Evolutionary conservation across 2,329 filamentous ascomycete genomes (phyloP).

Genomic region (Pseudogymnoascus destructans): DNA sequence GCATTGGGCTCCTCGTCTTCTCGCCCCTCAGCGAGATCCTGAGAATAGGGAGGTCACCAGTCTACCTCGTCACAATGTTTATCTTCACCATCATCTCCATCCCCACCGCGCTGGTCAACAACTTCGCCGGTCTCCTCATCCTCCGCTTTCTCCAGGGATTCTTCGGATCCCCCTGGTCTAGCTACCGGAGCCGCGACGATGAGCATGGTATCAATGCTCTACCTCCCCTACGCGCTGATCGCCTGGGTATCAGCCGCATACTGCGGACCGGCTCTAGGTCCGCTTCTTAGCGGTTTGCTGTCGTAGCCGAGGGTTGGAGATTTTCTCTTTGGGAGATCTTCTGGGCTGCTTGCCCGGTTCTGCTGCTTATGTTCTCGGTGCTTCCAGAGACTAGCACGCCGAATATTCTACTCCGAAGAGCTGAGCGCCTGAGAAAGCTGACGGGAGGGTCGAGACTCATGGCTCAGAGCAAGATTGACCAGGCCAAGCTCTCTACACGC

Average conservation of each 20-base stretch:
- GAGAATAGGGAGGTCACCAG: slow-evolving; percentile 50
- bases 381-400: slow-evolving; percentile 50
- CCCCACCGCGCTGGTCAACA: slow-evolving; percentile 48
- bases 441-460: slow-evolving; percentile 44
- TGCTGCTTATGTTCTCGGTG: slow-evolving; percentile 47
- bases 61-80: slow-evolving; percentile 55
- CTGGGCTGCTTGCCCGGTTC: slow-evolving; percentile 45
- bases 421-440: slow-evolving; percentile 45
- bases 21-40: slow-evolving; percentile 56
- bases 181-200: slow-evolving; percentile 44
- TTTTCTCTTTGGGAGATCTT: slow-evolving; percentile 40
- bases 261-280: slow-evolving; percentile 42
- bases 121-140: slow-evolving; percentile 50
- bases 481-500: slow-evolving; percentile 37
- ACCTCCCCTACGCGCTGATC: slow-evolving; percentile 44
- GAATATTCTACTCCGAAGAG: slow-evolving; percentile 49
- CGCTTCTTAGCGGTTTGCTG: slow-evolving; percentile 48
- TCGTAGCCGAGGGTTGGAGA: slow-evolving; percentile 32
- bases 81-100: slow-evolving; percentile 56
- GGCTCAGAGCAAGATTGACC: slow-evolving; percentile 51
- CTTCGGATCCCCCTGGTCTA: slow-evolving; percentile 52
- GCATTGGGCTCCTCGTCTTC: slow-evolving; percentile 51
- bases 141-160: slow-evolving; percentile 53
- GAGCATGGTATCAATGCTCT: slow-evolving; percentile 39
- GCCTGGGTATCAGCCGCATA: slow-evolving; percentile 44